Percentiles rank a stretch among this genome's conserved stretches.
These are phyloP conservation scores for Globisporangium lucens DNA, from an alignment of 352 stramenopile genomes.

Conservation along the genomic window DNA sequence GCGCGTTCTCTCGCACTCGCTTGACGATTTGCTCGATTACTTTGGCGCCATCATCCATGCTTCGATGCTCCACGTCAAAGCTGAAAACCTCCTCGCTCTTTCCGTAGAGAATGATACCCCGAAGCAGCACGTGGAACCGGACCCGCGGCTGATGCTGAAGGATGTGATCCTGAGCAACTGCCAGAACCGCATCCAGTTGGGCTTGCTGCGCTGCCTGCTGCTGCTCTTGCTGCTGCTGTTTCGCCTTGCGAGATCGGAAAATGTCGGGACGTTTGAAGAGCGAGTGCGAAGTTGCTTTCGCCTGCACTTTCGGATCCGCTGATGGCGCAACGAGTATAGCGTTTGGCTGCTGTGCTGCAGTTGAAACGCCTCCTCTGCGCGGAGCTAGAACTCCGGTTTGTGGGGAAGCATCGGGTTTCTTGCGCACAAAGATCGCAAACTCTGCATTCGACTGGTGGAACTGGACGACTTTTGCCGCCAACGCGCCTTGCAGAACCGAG, in stretches of 20 bases:
- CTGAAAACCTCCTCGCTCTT: conserved; percentile 11
- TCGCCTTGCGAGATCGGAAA: conserved; percentile 22
- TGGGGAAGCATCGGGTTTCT: conserved; percentile 5
- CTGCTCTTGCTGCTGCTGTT: conserved; percentile 1
- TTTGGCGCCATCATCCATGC: not conserved
- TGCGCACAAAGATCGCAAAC: conserved; percentile 18
- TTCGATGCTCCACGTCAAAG: conserved; percentile 12
- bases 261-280: conserved; percentile 31
- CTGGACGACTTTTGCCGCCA: conserved; percentile 32
- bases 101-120: not conserved
- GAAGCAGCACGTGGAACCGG: conserved; percentile 14
- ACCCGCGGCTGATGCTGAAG: not conserved
- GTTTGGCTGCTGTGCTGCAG: not conserved
- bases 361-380: not conserved
- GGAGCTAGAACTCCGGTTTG: not conserved
- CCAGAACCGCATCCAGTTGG: not conserved
- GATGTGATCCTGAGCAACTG: not conserved
- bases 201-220: not conserved
- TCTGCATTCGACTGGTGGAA: conserved; percentile 24
- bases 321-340: not conserved
- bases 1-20: not conserved
- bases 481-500: conserved; percentile 18
- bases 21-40: conserved; percentile 3
- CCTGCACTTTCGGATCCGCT: not conserved
- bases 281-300: conserved; percentile 11